Conservation (phyloP, 352 stramenopile species). For the Phytopythium boreale region DNA sequence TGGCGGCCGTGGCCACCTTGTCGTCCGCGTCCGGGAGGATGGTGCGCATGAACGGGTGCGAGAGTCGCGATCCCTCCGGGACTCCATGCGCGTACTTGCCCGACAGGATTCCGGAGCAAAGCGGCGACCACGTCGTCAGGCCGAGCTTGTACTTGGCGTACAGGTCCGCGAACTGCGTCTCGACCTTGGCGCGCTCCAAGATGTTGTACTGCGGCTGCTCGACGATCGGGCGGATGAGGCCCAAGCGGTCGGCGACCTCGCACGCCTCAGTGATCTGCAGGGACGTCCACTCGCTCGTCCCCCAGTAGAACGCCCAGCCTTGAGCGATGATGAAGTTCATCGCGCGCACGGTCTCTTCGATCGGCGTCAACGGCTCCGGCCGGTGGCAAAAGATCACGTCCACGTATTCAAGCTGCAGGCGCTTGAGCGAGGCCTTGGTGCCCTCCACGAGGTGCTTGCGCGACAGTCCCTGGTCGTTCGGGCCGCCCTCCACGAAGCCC, state of each 20-base stretch:
- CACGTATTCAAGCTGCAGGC: constrained; percentile 46
- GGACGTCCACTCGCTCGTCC: constrained; percentile 52
- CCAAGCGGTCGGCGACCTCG: constrained; percentile 32
- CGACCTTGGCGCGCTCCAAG: constrained; percentile 26
- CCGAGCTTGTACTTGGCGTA: constrained; percentile 30
- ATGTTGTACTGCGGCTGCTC: constrained; percentile 70
- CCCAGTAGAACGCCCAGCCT: constrained; percentile 44
- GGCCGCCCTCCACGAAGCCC: constrained; percentile 14
- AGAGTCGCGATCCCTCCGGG: constrained; percentile 22
- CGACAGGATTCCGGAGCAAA: constrained; percentile 41
- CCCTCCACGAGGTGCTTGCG: constrained; percentile 52
- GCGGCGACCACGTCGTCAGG: constrained; percentile 24
- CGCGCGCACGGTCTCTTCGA: constrained; percentile 54
- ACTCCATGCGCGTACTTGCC: constrained; percentile 55
- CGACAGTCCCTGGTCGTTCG: constrained; percentile 27
- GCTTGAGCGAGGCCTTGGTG: constrained; percentile 29
- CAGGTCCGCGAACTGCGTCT: constrained; percentile 15
- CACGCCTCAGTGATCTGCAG: constrained; percentile 48
- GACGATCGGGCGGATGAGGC: constrained; percentile 30
- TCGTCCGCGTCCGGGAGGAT: constrained; percentile 5
- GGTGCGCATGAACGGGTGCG: constrained; percentile 7
- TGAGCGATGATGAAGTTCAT: constrained; percentile 54
- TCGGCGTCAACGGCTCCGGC: constrained; percentile 43
- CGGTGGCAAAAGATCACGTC: constrained; percentile 67
- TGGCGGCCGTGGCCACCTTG: constrained; percentile 18